Base-by-base conservation (phyloP, 306 rosid species). In the Boehmeria nivea region DNA sequence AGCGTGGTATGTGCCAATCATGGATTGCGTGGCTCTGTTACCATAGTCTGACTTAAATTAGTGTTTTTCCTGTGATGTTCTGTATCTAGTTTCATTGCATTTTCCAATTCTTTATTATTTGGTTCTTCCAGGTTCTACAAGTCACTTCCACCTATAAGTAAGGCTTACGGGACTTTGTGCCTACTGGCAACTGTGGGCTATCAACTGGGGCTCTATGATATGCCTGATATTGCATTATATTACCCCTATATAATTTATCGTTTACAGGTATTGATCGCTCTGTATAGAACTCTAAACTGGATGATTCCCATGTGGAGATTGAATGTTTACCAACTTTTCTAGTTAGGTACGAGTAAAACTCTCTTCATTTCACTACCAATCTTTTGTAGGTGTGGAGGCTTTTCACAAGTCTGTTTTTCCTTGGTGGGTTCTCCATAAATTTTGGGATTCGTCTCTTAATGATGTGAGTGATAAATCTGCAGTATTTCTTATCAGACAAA, bases 311-410 rank as follows among this genome's bases (percentile, higher is more conserved):
- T 10, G 5, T 40, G 44, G 8, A 11, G 8, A 11, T 33, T 33
- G 7, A 11, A 40, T 34, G 12, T 57, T n/a, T 37, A 19, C 16
- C 36, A 18, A 18, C 11, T 34, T 58, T 31, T 34, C 47, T 42
- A 27, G 31, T 67, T 16, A 9, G 40, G 12, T 34, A 37, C 53
- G 18, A 39, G 44, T 34, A 28, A 39, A 50, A 40, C 51, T 31
- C 44, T 24, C 54, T 31, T 43, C 21, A 76, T 43, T 21, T 66
- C 20, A 49, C 63, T 39, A 36, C n/a, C n/a, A n/a, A n/a, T n/a
- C n/a, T n/a, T 70, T 54, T 78, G 79, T 78, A 91, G 99, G 72
- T 91, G 51, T 91, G 99, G 99, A 87, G 96, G 81, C 72, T 91
- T 64, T 45, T 91, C 72, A 78, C 95, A 23, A 87, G 72, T 79